Base-by-base conservation (phyloP, 2,329 filamentous ascomycete genomes). In the Aspergillus ustus region DNA sequence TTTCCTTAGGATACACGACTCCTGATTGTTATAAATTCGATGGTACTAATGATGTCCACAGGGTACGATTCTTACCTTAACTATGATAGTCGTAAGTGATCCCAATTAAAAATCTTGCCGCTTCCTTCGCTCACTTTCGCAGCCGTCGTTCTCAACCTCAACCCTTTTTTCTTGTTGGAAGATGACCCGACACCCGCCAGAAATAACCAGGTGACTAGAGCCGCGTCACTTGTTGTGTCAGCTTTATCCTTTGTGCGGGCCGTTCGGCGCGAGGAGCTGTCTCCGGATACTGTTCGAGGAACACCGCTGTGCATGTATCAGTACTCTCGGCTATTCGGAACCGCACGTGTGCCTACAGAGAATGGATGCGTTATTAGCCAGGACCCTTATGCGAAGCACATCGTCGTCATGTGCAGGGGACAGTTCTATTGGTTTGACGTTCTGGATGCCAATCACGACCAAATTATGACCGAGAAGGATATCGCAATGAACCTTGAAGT, bases 341-440 rank as follows among this genome's bases (percentile, higher is more conserved):
- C 95, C 1, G 93, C 95, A 50, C 88, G 95, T 67, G 91, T 99
- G 8, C 95, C 95, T 0, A 98, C 94, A 0, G 92, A 96, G 31
- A 89, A 95, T 73, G 95, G 95, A 5, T 99, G 95, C 75, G 91
- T 97, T 69, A 98, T 99, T 71, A 93, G 93, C 66, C 93, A 98
- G 74, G 93, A 98, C 71, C 91, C 93, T 0, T 87, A 89, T n/a
- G 92, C 94, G 3, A 96, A 93, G 79, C 95, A 99, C 75, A 83
- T 99, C 43, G 91, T 97, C 9, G 92, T 98, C 48, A 85, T 98
- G 78, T 96, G 92, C 73, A 91, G 94, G 66, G 95, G 95, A 1
- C 95, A 99, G 69, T 93, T 98, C 72, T 99, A 99, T 78, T 98
- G 94, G 94, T 99, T 99, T 70, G 95, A 99, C 76, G 93, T 97